Base-by-base conservation (phyloP, 139 green algal species). In the Mesostigma viride region DNA sequence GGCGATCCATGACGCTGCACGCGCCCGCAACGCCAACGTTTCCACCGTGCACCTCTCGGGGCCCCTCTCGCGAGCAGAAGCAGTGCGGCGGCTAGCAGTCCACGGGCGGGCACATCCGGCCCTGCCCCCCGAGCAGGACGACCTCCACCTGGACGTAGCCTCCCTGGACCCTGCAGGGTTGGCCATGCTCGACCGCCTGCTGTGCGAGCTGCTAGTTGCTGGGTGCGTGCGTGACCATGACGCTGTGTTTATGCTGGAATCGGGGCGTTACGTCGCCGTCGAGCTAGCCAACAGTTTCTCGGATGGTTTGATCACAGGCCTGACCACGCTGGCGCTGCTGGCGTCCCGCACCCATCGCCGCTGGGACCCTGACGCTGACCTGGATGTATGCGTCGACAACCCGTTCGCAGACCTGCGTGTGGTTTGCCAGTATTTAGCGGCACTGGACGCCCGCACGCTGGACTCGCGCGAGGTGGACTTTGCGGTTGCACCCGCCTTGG, bases 161-260 rank as follows among this genome's bases (percentile, higher is more conserved):
- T 3, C 32, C 40, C 11, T 68, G 24, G 30, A 32, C 3, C 3
- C 6, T 26, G 4, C 44, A 6, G n/a, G n/a, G n/a, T n/a, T n/a
- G n/a, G 27, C 22, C 30, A 6, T 14, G 5, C 31, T 68, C 40
- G 58, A 34, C 26, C 6, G 4, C 24, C 3, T 57, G 5, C 62
- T 68, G 3, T 68, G 58, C 26, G 62, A 68, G 44, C 40, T 68
- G 40, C 44, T 68, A 6, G 4, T 68, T 4, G 31, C 58, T 3
- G 22, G 62, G 24, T 34, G 31, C 24, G 22, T 26, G 14, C 56
- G 20, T 3, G 22, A 3, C 35, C 8, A 8, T 3, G 3, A 51
- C 35, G 59, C 11, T 20, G 20, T 3, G 11, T 8, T 65, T 20
- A 51, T 51, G 11, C 59, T 11, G 14, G 8, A 11, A 8, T n/a